phyloP scores from a whole-genome alignment of 73 alveolate species.

The Breviolum minutum region DNA sequence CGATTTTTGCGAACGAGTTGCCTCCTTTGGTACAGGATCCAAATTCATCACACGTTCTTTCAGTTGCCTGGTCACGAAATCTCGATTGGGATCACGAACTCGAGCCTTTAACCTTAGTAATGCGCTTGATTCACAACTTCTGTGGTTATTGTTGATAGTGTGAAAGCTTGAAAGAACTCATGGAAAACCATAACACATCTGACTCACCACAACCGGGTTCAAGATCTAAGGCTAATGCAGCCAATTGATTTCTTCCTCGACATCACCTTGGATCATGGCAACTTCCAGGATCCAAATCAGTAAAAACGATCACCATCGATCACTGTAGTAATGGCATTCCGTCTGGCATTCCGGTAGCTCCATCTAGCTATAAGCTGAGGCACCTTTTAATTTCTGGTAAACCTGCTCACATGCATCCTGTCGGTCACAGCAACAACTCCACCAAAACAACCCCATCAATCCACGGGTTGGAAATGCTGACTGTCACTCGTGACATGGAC shows the following conservation, averaged over 20 bases:
- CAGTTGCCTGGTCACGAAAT: slow-evolving; percentile 46
- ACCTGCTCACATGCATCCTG: slow-evolving; percentile 64
- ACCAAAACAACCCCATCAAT: background rate
- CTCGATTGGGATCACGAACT: slow-evolving; percentile 80
- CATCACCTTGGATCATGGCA: slow-evolving; percentile 35
- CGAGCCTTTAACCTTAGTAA: slow-evolving; percentile 55
- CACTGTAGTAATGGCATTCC: too few species aligned
- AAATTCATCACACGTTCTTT: slow-evolving; percentile 62
- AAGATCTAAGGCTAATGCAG: background rate
- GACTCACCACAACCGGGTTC: too few species aligned
- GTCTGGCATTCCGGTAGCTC: too few species aligned
- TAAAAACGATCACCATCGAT: too few species aligned
- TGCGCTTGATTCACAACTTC: too few species aligned
- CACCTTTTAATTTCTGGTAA: slow-evolving; percentile 46
- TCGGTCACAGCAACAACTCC: background rate
- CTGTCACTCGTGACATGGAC: too few species aligned
- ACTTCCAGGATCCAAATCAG: too few species aligned
- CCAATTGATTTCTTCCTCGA: slow-evolving; percentile 60
- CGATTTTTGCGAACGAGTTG: background rate
- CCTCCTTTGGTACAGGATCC: slow-evolving; percentile 74
- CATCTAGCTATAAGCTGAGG: background rate
- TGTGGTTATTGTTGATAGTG: background rate
- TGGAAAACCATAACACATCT: too few species aligned
- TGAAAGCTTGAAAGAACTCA: background rate
- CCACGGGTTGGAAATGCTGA: background rate